Conservation (phyloP, 75 land plant species). For the Selaginella tamariscina region DNA sequence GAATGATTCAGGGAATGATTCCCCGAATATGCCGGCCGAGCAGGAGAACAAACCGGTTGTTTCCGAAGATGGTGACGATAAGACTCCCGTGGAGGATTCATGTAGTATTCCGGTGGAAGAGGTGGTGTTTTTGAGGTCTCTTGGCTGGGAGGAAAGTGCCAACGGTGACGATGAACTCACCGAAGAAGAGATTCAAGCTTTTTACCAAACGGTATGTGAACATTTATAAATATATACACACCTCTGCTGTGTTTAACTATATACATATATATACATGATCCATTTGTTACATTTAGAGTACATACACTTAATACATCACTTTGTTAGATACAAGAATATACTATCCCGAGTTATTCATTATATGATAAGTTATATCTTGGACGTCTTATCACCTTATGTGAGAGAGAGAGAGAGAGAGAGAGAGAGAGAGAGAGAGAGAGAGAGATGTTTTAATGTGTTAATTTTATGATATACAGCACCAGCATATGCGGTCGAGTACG, state of each 20-base stretch:
- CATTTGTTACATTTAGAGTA: no score
- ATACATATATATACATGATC: no score
- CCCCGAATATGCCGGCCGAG: neutral
- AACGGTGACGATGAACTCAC: constrained; percentile 46
- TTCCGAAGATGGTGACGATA: neutral
- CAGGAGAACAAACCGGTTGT: neutral
- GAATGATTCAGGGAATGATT: neutral
- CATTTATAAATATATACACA: no score
- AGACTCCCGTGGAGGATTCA: neutral
- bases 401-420: no score
- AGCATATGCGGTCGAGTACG: neutral
- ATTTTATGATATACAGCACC: no score
- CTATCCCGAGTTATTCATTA: neutral
- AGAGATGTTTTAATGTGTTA: no score
- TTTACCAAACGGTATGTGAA: constrained; percentile 25
- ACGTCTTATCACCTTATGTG: neutral
- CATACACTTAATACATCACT: no score
- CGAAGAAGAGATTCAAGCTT: constrained; percentile 56
- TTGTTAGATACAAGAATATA: no score
- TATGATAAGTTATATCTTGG: neutral
- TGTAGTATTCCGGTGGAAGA: constrained; percentile 33
- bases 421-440: no score
- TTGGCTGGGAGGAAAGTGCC: constrained; percentile 55
- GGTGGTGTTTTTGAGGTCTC: constrained; percentile 53
- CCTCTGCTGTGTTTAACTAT: no score